phyloP scores from a whole-genome alignment of 179 eudicot genomes.

The Beta macrorhiza region DNA sequence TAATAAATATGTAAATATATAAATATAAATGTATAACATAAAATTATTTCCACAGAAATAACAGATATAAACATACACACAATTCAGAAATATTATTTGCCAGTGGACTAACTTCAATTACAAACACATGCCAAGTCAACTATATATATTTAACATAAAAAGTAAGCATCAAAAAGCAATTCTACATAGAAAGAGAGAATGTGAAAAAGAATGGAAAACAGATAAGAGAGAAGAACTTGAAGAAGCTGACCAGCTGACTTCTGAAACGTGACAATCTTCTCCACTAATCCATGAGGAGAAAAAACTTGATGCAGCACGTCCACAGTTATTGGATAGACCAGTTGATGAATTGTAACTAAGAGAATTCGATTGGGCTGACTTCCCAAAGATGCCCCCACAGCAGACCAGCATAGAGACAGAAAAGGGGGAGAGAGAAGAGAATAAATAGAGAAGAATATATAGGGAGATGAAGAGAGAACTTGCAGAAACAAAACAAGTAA shows the following conservation, averaged over 20 bases:
- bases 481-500: slow-evolving; percentile 19
- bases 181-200: slow-evolving; percentile 24
- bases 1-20: slow-evolving; percentile 1
- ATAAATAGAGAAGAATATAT: slow-evolving; percentile 41
- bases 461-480: slow-evolving; percentile 47
- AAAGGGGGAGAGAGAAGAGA: slow-evolving; percentile 41
- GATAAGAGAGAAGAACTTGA: slow-evolving; percentile 35
- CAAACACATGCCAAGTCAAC: slow-evolving; percentile 11
- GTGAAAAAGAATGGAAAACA: slow-evolving; percentile 21
- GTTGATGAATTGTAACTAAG: slow-evolving; percentile 90
- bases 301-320: slow-evolving; percentile 99
- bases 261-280: slow-evolving; percentile 64
- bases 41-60: too few relatives aligned
- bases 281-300: slow-evolving; percentile 59
- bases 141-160: not conserved
- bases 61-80: not conserved
- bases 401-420: slow-evolving; percentile 46
- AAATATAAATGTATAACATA: too few relatives aligned
- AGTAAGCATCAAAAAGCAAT: slow-evolving; percentile 12
- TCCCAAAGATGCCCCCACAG: slow-evolving; percentile 54
- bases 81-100: not conserved
- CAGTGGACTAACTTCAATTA: not conserved
- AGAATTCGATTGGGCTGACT: slow-evolving; percentile 96
- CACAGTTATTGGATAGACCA: slow-evolving; percentile 93
- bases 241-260: slow-evolving; percentile 97